Base-by-base conservation (phyloP, 306 rosid species). In the Acmispon strigosus region DNA sequence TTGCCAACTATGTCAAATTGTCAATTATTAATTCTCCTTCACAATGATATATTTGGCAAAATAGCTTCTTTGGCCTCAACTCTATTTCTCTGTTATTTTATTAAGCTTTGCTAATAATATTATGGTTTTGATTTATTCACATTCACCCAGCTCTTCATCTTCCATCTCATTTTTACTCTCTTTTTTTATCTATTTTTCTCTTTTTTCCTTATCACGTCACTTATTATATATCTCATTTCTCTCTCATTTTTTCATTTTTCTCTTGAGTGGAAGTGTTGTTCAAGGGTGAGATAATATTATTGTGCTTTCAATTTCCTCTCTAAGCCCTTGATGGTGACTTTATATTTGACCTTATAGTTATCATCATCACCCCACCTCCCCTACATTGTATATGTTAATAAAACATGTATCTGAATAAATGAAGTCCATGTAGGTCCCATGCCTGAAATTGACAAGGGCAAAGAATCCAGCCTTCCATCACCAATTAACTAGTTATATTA, bases 311-410 rank as follows among this genome's bases (percentile, higher is more conserved):
- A 18, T 57, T 62, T 67, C 36, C 7, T 36, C 12, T 66, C 39
- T 36, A 15, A 70, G 80, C 53, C 69, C 56, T 44, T 69, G 89
- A 85, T 79, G 44, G 82, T 36, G 89, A 85, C 89, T 62, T 76
- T 79, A 72, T 64, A 76, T 79, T 79, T 72, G 89, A 85, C 89
- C 73, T 79, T 59, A 69, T 53, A 69, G 73, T 79, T 64, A 81
- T 79, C 85, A 60, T 27, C 73, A 72, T 48, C 60, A 42, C 44
- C 69, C 47, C 48, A 54, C 51, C 54, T 27, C 69, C 54, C 48
- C 54, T 68, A 2, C 69, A n/a, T 62, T 27, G 4, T 27, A 65
- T 32, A 2, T 47, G 36, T 66, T 68, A 59, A 44, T 27, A 37
- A 20, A 59, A 80, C 61, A 73, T 78, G 1, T 65, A 82, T 81